Base-by-base conservation (phyloP, 768 basidiomycete species). In the Kwoniella bestiolae region DNA sequence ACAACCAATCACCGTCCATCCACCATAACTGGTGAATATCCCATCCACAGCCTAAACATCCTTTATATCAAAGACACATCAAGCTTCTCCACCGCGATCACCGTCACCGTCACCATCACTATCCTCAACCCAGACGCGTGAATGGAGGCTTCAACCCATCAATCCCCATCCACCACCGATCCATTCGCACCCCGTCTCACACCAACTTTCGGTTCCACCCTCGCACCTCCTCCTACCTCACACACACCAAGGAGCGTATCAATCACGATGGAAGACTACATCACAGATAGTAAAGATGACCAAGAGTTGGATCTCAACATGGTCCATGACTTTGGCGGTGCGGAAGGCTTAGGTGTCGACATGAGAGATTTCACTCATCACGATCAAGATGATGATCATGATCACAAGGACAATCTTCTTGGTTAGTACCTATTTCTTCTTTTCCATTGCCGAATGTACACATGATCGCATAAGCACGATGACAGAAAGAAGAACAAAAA, bases 331-430 rank as follows among this genome's bases (percentile, higher is more conserved):
- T 77, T 77, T 34, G 75, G 75, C 16, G 63, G 56, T 12, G 60
- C 60, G 18, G 76, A 72, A 52, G 76, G 76, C 14, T 52, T 74
- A 14, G 76, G 76, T 11, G 69, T 77, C 3, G 76, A 77, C 52
- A 77, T 77, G 76, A 51, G 76, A 56, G 76, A 77, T 60, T 77
- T 74, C 59, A 60, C 64, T 2, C 52, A 55, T 60, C 71, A 72
- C 44, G 49, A n/a, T 46, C 65, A 65, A 16, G 60, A 65, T 26
- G 34, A 61, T 21, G 60, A 61, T 52, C 60, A 61, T 49, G 60
- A 61, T 23, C 18, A 52, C 29, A 46, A 47, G 47, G 34, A 34
- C 44, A 41, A 46, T 47, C 51, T 58, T 16, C 23, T 65, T 8
- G 61, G 53, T 63, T 38, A 46, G 53, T 56, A 26, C 44, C 61